Conservation (phyloP, 176 grass and related monocot genomes). For the Carex littledalei region DNA sequence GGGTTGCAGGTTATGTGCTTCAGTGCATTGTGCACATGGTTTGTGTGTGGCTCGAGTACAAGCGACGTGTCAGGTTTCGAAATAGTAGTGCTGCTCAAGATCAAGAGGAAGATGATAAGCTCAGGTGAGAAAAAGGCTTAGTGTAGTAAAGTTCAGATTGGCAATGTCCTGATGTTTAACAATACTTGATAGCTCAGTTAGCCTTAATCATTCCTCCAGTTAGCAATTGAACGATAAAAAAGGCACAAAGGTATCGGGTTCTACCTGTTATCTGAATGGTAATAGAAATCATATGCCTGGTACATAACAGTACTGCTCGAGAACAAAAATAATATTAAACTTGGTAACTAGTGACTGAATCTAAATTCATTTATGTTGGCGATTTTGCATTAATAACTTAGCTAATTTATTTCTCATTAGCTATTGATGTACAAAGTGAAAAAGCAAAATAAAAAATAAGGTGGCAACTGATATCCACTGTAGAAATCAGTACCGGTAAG, state of each 20-base stretch:
- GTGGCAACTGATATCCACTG: background rate
- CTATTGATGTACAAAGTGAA: background rate
- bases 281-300: background rate
- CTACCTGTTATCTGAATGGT: background rate
- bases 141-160: background rate
- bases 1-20: conserved; percentile 49
- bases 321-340: background rate
- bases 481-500: background rate
- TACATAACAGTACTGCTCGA: background rate
- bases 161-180: background rate
- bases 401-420: background rate
- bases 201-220: background rate
- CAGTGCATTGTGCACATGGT: conserved; percentile 60
- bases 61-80: conserved; percentile 9
- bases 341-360: background rate
- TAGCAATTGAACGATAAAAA: background rate
- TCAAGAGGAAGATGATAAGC: conserved; percentile 45
- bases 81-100: background rate
- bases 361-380: background rate
- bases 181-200: background rate
- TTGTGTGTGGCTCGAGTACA: conserved; percentile 57
- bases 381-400: background rate
- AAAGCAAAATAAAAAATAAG: background rate
- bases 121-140: conserved; percentile 33
- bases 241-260: background rate